Evolutionary conservation across 2,329 filamentous ascomycete species (phyloP), one percentile per base, ranked within the genome.

Genomic region (Fusarium temperatum): DNA sequence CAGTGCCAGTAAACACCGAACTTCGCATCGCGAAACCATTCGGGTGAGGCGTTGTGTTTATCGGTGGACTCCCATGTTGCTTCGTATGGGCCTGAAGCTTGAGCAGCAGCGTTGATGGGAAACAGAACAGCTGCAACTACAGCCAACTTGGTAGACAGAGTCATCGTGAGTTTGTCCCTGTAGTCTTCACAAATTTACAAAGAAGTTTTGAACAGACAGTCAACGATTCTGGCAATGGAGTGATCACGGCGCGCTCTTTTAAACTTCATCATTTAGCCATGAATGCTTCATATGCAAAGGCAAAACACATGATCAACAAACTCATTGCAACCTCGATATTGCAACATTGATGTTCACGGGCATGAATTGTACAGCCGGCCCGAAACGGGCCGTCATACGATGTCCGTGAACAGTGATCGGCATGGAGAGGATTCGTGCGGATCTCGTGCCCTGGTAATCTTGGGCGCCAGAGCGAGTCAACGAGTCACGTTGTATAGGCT

Each of bases 1-100:
- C 67, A 70, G 50, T 70, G 66, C 67, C 67, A 70, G 59, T 70
- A 70, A 36, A 70, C 66, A 1, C 66, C 66, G 12, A 70, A 70
- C 6, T 70, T 70, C 11, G 67, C 66, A 6, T 70, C 67, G 4
- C 67, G 67, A 17, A 70, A 70, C 67, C 67, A 70, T 60, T 60
- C 59, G 1, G 66, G 67, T 3, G 67, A 55, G 14, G 67, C 66
- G 18, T 53, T 59, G 41, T 70, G 67, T 28, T 60, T 70, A 14
- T 70, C 67, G 1, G 67, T 70, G 3, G 66, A 70, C 35, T 70
- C 67, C 67, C 67, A 70, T 20, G 66, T 70, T 26, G 67, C 66
- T 30, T 66, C 28, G 8, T 70, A 70, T 1, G 67, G 66, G 5
- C 55, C 66, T 3, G 66, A 9, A 5, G 45, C 28, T 3, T 54